phyloP scores from a whole-genome alignment of 1,284 basidiomycete species.

The Cryptococcus sp. region DNA sequence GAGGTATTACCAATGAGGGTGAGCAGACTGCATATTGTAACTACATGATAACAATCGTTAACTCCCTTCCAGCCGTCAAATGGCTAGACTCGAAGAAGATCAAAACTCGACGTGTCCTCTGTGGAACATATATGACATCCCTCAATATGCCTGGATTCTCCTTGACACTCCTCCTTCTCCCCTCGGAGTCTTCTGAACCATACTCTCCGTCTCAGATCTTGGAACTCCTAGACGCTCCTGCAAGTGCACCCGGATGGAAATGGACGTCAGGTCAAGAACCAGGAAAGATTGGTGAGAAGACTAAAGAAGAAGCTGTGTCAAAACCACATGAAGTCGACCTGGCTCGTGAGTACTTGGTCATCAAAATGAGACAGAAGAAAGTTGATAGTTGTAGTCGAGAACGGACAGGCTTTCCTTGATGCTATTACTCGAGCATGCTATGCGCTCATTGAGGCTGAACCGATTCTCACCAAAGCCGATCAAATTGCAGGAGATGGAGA shows the following conservation, averaged over 20 bases:
- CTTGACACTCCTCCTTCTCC: constrained; percentile 73
- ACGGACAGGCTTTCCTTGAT: constrained; percentile 26
- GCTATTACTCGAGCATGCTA: constrained; percentile 62
- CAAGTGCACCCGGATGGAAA: constrained; percentile 76
- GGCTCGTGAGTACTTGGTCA: constrained; percentile 23
- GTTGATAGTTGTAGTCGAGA: constrained; percentile 15
- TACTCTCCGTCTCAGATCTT: constrained; percentile 57
- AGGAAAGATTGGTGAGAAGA: constrained; percentile 22
- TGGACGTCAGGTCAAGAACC: constrained; percentile 46
- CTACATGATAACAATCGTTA: too few relatives aligned
- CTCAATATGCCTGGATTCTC: constrained; percentile 95
- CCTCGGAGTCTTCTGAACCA: constrained; percentile 50
- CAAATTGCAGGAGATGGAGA: constrained; percentile 57
- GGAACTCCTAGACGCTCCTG: constrained; percentile 68
- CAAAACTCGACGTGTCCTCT: constrained; percentile 60
- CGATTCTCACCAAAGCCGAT: constrained; percentile 85
- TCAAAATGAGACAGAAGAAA: background rate
- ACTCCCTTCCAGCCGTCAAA: constrained; percentile 44
- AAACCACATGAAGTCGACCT: constrained; percentile 30
- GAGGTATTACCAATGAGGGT: constrained; percentile 61
- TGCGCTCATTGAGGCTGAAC: constrained; percentile 69
- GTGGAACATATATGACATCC: constrained; percentile 85
- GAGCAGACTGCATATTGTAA: background rate
- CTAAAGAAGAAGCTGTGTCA: constrained; percentile 14
- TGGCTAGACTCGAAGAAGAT: constrained; percentile 59